phyloP scores from a whole-genome alignment of 345 rosid genomes.

The Lumnitzera racemosa region DNA sequence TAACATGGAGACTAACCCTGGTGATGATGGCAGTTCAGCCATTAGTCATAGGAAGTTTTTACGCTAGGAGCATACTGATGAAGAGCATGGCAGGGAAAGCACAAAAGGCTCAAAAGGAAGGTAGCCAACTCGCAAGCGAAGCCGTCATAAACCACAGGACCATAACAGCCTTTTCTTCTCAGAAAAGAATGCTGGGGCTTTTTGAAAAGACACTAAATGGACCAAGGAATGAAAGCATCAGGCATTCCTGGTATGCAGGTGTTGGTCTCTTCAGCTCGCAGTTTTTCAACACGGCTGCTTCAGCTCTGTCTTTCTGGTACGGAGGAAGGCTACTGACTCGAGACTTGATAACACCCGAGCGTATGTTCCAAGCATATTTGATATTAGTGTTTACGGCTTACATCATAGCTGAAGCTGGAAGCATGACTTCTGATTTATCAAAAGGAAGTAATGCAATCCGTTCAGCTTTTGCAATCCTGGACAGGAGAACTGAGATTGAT shows the following conservation, averaged over 20 bases:
- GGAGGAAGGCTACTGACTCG: constrained; percentile 50
- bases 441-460: constrained; percentile 46
- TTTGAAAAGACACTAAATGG: constrained; percentile 45
- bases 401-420: constrained; percentile 65
- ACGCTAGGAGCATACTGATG: constrained; percentile 38
- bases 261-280: constrained; percentile 53
- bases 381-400: constrained; percentile 50
- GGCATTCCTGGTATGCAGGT: constrained; percentile 51
- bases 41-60: constrained; percentile 51
- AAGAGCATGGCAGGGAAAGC: constrained; percentile 57
- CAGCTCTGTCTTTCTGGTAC: constrained; percentile 56
- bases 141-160: constrained; percentile 65
- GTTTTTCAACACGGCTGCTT: constrained; percentile 46
- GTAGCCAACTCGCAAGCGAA: constrained; percentile 67
- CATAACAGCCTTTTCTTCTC: constrained; percentile 65
- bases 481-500: constrained; percentile 53
- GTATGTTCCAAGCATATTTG: constrained; percentile 52
- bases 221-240: constrained; percentile 47
- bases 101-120: constrained; percentile 57
- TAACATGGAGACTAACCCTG: constrained; percentile 49
- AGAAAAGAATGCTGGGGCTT: constrained; percentile 46
- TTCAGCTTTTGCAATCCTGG: constrained; percentile 41
- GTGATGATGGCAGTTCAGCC: constrained; percentile 62
- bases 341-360: constrained; percentile 26
- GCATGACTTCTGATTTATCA: constrained; percentile 59